phyloP scores from a whole-genome alignment of 2,329 filamentous ascomycete genomes.

The Bipolaris sorokiniana region DNA sequence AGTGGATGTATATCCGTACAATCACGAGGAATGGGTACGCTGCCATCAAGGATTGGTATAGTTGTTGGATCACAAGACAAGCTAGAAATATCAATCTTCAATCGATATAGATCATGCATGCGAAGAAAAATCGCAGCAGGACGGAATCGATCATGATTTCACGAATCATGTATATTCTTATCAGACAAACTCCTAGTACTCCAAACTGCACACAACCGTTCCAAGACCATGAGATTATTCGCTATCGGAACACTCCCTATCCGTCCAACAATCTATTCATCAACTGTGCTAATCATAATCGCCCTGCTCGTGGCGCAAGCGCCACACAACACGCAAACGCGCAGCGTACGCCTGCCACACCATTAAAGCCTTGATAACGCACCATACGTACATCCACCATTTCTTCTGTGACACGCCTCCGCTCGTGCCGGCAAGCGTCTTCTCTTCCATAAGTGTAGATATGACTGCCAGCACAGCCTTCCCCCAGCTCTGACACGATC shows the following conservation, averaged over 20 bases:
- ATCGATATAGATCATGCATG: background rate
- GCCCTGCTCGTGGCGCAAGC: background rate
- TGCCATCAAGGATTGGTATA: background rate
- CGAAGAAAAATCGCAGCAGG: too few species aligned
- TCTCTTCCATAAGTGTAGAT: background rate
- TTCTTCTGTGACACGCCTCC: background rate
- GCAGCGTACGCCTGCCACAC: constrained; percentile 6
- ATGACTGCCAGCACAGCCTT: background rate
- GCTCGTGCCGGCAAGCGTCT: background rate
- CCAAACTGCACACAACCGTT: too few species aligned
- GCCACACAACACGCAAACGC: background rate
- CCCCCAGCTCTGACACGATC: background rate
- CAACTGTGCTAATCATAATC: background rate
- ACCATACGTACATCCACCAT: constrained; percentile 1
- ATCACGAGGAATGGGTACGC: background rate
- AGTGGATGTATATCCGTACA: background rate
- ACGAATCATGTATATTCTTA: too few species aligned
- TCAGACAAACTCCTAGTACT: too few species aligned
- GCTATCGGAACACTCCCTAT: too few species aligned
- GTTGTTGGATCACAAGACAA: background rate
- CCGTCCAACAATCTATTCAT: too few species aligned
- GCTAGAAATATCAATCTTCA: background rate
- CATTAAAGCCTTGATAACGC: constrained; percentile 4
- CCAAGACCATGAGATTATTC: too few species aligned
- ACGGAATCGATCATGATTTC: too few species aligned